These are phyloP conservation scores for Lichina pygmaea DNA, from an alignment of 495 filamentous ascomycete genomes.

Conservation along the genomic window DNA sequence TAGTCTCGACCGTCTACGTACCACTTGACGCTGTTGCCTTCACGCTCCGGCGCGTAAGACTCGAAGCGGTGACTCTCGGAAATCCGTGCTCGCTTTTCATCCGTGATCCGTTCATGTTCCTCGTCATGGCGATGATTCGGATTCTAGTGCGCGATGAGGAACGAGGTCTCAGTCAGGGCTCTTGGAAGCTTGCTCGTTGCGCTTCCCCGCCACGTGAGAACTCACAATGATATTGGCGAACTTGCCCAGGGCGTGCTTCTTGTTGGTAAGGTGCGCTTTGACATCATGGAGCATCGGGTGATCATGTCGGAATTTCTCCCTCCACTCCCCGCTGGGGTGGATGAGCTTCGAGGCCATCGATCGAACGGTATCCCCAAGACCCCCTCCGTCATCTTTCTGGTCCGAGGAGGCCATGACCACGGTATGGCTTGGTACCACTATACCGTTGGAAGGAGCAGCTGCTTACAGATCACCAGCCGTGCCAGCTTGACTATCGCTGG, in stretches of 20 bases:
- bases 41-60: conserved; percentile 62
- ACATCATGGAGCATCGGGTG: not conserved
- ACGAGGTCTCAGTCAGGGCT: too few species aligned
- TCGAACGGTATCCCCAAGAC: too few species aligned
- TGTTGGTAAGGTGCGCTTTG: conserved; percentile 9
- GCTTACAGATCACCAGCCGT: too few species aligned
- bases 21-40: conserved; percentile 82
- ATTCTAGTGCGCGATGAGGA: conserved; percentile 17
- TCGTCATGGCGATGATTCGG: conserved; percentile 88
- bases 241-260: conserved; percentile 15
- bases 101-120: conserved; percentile 60
- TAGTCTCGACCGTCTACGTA: conserved; percentile 89
- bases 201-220: too few species aligned
- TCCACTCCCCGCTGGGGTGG: not conserved
- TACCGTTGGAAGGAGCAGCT: too few species aligned
- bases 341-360: not conserved
- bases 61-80: conserved; percentile 54
- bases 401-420: too few species aligned
- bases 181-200: too few species aligned
- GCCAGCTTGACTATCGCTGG: too few species aligned
- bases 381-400: too few species aligned
- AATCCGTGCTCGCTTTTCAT: conserved; percentile 49
- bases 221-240: not conserved
- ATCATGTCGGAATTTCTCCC: not conserved
- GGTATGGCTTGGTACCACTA: too few species aligned